Base-by-base conservation (phyloP, 139 green algal genomes). In the Coelastrella sp. region DNA sequence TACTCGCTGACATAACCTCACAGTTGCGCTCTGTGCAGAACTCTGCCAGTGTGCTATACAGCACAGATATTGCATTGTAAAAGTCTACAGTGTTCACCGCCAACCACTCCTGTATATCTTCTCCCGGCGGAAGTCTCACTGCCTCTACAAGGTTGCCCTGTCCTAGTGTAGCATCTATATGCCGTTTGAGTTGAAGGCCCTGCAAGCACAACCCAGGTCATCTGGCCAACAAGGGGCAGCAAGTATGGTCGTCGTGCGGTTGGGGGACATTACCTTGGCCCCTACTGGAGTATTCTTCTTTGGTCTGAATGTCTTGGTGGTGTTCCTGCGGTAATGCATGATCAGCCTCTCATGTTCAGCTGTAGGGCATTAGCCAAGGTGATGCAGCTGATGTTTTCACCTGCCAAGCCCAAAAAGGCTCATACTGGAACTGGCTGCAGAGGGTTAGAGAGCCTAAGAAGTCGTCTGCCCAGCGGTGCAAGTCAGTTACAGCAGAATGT, bases 11-110 rank as follows among this genome's bases (percentile, higher is more conserved):
- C 98, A 99, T 99, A 59, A 97, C 96, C 9, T 98, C 97, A 94
- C 98, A 99, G 22, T 94, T 94, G 56, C 94, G 84, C 0, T 95
- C 89, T 17, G 97, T 99, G 94, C 98, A 99, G 80, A 99, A 99
- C 90, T 99, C 98, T 22, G 95, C 95, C 70, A 99, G 92, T 6
- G 97, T 98, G 59, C 90, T 90, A 90, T 99, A 99, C 49, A 99
- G 92, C n/a, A 99, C 91, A 76, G 94, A 98, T 78, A 99, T 92
- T 7, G 99, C 97, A 86, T 99, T 99, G 95, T 98, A 99, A 84
- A 99, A 99, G 92, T 99, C 96, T 4, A 98, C 93, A 20, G 90
- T 93, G 89, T 95, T 94, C 12, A 94, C 92, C 1, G 93, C 92
- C 10, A 94, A 82, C 91, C 91, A 97, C 79, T 94, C 92, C 24